phyloP scores from a whole-genome alignment of 257 asterid species.

The Apocynum venetum region DNA sequence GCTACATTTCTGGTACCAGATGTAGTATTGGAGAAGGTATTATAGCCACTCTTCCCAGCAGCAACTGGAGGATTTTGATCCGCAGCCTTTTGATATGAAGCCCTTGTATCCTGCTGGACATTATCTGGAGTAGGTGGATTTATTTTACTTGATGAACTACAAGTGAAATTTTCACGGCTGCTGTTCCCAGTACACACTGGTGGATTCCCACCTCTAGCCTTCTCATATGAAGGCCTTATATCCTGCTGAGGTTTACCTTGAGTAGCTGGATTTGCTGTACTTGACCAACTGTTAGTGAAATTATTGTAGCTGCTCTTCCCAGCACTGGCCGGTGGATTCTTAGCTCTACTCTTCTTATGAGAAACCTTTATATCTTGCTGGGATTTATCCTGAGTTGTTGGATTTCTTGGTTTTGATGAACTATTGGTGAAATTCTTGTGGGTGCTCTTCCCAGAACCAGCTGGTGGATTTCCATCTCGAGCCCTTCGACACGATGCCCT shows the following conservation, averaged over 20 bases:
- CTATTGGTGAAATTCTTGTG: slow-evolving; percentile 12
- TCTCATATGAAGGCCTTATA: slow-evolving; percentile 13
- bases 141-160: slow-evolving; percentile 22
- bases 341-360: slow-evolving; percentile 6
- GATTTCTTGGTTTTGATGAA: slow-evolving; percentile 21
- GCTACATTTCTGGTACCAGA: not conserved
- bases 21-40: slow-evolving; percentile 3
- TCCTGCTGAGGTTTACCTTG: slow-evolving; percentile 17
- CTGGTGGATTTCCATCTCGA: slow-evolving; percentile 16
- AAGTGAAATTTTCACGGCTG: slow-evolving; percentile 8
- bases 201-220: slow-evolving; percentile 16
- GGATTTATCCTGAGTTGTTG: slow-evolving; percentile 5
- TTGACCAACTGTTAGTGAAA: slow-evolving; percentile 20
- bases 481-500: slow-evolving; percentile 18
- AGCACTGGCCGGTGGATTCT: slow-evolving; percentile 15
- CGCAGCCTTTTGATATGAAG: slow-evolving; percentile 14
- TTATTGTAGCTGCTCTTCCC: slow-evolving; percentile 7
- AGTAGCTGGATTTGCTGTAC: slow-evolving; percentile 11
- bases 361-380: slow-evolving; percentile 15
- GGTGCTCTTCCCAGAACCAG: slow-evolving; percentile 9
- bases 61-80: slow-evolving; percentile 15
- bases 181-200: slow-evolving; percentile 11
- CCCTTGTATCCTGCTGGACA: slow-evolving; percentile 19
- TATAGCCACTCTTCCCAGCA: slow-evolving; percentile 14
- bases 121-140: slow-evolving; percentile 11